A percentile compares a stretch with the other conserved stretches of the same genome.
Evolutionary conservation across 495 filamentous ascomycete species (phyloP).

Genomic region (Neurospora sp.): DNA sequence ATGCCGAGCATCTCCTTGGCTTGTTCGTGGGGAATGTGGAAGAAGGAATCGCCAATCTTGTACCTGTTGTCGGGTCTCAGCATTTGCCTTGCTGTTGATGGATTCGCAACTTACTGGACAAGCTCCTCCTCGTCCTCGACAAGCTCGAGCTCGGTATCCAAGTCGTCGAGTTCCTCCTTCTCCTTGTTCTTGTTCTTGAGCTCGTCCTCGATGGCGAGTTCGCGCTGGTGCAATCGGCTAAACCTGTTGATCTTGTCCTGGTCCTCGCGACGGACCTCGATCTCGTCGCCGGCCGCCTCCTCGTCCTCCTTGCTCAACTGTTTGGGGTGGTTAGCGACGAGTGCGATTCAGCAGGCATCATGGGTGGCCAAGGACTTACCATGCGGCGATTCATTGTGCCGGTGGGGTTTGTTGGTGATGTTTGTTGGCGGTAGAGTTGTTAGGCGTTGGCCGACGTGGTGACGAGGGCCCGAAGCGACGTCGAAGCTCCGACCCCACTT

Average conservation of each 20-base stretch:
- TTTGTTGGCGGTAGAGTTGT: background rate
- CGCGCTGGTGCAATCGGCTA: slow-evolving; percentile 84
- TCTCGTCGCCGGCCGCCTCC: slow-evolving; percentile 61
- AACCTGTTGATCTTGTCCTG: slow-evolving; percentile 99
- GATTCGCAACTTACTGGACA: slow-evolving; percentile 54
- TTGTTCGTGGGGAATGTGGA: slow-evolving; percentile 71
- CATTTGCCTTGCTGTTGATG: background rate
- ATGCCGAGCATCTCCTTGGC: slow-evolving; percentile 72
- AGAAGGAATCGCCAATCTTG: slow-evolving; percentile 92
- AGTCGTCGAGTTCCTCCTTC: slow-evolving; percentile 92
- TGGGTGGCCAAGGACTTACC: slow-evolving; percentile 13
- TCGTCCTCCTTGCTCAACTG: slow-evolving; percentile 94
- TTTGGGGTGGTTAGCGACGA: slow-evolving; percentile 6
- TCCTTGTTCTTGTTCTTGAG: slow-evolving; percentile 89
- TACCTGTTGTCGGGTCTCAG: slow-evolving; percentile 49
- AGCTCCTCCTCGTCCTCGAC: slow-evolving; percentile 82
- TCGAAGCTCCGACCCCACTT: slow-evolving; percentile 1
- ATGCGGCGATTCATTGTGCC: slow-evolving; percentile 28
- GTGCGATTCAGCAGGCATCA: too few species aligned
- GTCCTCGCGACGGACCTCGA: slow-evolving; percentile 88
- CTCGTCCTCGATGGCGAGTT: slow-evolving; percentile 66
- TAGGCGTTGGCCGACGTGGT: background rate
- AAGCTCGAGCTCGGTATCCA: slow-evolving; percentile 82
- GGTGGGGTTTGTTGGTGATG: background rate
- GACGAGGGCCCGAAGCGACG: background rate